Evolutionary conservation across 345 rosid species (phyloP), one percentile per base, ranked within the genome.

Genomic region (Arabis alpina): DNA sequence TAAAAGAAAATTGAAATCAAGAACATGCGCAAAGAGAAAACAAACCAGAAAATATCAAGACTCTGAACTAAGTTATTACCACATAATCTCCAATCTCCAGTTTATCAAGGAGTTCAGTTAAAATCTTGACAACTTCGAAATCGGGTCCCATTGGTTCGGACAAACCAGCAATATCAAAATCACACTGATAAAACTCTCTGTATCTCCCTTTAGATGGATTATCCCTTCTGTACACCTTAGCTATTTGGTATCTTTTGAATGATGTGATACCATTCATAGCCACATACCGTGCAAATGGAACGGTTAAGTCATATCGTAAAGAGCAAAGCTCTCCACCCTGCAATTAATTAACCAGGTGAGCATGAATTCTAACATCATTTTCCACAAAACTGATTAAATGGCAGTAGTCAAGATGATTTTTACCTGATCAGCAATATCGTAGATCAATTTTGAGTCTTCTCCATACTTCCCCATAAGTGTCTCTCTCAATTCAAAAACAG

Each of bases 261-360:
- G 97, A 85, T 7, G 90, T 82, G 72, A 85, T 81, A 48, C 96
- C 91, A 81, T 91, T 89, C 93, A 88, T 87, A 54, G 98, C 98
- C 82, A 91, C 89, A 66, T 81, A 85, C 66, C 98, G 81, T 45
- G 96, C 95, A 85, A 94, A 94, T 49, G 97, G 99, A 56, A 91
- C 97, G 4, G 98, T 94, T 70, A 94, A 79, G 84, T 94, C 96
- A 51, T 94, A 94, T 36, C 98, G 80, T 71, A 94, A 71, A 54
- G 98, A 94, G 77, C 98, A 94, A 55, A 87, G 93, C 82, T 92
- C 98, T 68, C 98, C 99, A 66, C 98, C 99, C 96, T 91, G 86
- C 41, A 76, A 32, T 49, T 64, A 59, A n/a, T 51, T 39, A 66
- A n/a, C 14, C 50, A 56, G 57, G 23, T 59, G 23, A 68, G 63